These are phyloP conservation scores for Curvularia hawaiiensis DNA, from an alignment of 2,329 filamentous ascomycete species.

Conservation along the genomic window DNA sequence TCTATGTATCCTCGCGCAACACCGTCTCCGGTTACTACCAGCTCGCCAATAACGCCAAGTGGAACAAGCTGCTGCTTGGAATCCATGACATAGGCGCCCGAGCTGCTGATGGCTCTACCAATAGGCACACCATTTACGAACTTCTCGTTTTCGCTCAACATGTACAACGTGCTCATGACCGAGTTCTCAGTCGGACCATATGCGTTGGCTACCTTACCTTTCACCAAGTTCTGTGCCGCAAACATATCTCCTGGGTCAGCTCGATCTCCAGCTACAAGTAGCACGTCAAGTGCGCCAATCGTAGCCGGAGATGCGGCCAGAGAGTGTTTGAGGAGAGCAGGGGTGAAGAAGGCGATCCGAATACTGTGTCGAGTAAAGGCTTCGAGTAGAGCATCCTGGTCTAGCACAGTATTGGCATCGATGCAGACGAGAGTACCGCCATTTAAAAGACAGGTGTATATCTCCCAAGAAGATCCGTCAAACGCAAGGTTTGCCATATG, in stretches of 20 bases:
- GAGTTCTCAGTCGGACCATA: conserved; percentile 29
- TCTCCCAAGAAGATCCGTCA: conserved; percentile 58
- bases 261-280: conserved; percentile 8
- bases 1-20: conserved; percentile 19
- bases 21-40: conserved; percentile 29
- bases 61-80: conserved; percentile 13
- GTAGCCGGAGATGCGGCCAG: background rate
- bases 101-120: conserved; percentile 36
- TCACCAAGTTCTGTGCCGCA: conserved; percentile 11
- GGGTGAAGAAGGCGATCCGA: conserved; percentile 1
- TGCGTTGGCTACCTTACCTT: conserved; percentile 14
- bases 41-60: conserved; percentile 27
- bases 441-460: conserved; percentile 58
- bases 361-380: background rate
- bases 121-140: conserved; percentile 40
- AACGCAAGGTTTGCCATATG: conserved; percentile 34
- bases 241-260: conserved; percentile 9
- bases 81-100: conserved; percentile 9
- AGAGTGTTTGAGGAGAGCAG: background rate
- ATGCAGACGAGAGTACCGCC: conserved; percentile 56
- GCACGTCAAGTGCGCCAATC: background rate
- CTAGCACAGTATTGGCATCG: conserved; percentile 1
- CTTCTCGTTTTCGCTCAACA: background rate
- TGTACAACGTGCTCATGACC: conserved; percentile 52
- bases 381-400: background rate